Percentiles rank a stretch among this genome's conserved stretches.
Conservation (phyloP, 139 green algal species). For the Raphidocelis subcapitata region DNA sequence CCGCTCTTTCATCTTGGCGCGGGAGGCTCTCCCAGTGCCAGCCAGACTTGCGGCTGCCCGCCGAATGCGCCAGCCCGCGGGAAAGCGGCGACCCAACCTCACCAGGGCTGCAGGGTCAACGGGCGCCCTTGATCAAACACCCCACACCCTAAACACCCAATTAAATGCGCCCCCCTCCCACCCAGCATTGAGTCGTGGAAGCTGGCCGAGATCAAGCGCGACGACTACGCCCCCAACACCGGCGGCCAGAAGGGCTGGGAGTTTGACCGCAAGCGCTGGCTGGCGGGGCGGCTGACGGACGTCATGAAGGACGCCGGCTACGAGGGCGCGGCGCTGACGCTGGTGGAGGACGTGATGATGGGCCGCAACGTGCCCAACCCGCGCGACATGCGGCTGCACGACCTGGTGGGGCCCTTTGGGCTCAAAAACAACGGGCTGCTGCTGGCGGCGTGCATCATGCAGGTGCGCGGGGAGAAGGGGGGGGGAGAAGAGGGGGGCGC, state of each 20-base stretch:
- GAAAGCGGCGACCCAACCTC: too few species aligned
- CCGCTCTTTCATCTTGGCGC: too few species aligned
- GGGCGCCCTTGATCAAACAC: too few species aligned
- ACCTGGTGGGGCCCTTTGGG: conserved; percentile 38
- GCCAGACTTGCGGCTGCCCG: neutral
- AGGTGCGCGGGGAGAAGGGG: too few species aligned
- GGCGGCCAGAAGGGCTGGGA: conserved; percentile 39
- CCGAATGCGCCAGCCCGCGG: too few species aligned
- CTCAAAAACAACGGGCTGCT: conserved; percentile 37
- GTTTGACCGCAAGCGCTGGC: conserved; percentile 35
- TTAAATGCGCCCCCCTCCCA: neutral
- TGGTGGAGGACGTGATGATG: conserved; percentile 57
- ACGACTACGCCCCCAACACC: conserved; percentile 53
- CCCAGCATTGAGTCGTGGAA: conserved; percentile 46
- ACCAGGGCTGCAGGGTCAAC: too few species aligned
- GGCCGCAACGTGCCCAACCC: conserved; percentile 46
- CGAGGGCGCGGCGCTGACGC: conserved; percentile 7
- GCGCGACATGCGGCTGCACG: conserved; percentile 47
- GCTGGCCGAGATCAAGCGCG: conserved; percentile 47
- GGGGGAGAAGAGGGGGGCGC: too few species aligned
- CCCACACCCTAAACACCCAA: too few species aligned
- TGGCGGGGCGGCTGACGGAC: conserved; percentile 24
- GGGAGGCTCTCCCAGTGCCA: too few species aligned
- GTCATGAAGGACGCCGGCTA: conserved; percentile 36
- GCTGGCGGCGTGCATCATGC: neutral